phyloP scores from a whole-genome alignment of 2,329 filamentous ascomycete genomes.

The Amphichorda felina region DNA sequence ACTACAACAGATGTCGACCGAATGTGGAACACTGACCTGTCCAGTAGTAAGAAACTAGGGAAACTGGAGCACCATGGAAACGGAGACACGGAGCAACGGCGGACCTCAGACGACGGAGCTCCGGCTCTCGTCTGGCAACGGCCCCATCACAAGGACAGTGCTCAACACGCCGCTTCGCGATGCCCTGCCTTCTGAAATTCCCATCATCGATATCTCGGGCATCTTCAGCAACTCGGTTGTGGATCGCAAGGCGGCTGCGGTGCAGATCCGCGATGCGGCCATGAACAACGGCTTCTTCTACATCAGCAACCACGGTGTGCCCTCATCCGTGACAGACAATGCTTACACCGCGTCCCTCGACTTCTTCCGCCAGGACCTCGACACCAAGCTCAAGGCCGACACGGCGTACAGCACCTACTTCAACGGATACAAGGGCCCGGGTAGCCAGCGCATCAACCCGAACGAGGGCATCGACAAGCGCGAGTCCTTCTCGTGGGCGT shows the following conservation, averaged over 20 bases:
- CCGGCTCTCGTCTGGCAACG: slow-evolving; percentile 22
- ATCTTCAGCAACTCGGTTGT: slow-evolving; percentile 22
- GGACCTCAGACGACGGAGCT: slow-evolving; percentile 13
- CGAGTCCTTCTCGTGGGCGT: slow-evolving; percentile 39
- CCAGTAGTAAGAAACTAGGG: too few species aligned
- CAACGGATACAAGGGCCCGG: slow-evolving; percentile 33
- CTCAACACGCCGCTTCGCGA: slow-evolving; percentile 22
- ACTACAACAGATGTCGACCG: too few species aligned
- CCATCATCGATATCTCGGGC: slow-evolving; percentile 36
- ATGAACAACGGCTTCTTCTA: slow-evolving; percentile 44
- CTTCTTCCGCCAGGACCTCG: slow-evolving; percentile 35
- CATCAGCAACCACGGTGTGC: slow-evolving; percentile 36
- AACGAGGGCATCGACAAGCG: slow-evolving; percentile 36
- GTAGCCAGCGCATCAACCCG: slow-evolving; percentile 33
- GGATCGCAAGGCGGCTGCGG: slow-evolving; percentile 25
- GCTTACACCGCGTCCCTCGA: slow-evolving; percentile 20
- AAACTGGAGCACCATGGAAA: too few species aligned
- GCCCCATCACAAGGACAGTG: slow-evolving; percentile 22
- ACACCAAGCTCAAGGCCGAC: slow-evolving; percentile 26
- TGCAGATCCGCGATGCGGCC: slow-evolving; percentile 29
- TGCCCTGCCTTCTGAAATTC: slow-evolving; percentile 31
- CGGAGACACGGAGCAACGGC: too few species aligned
- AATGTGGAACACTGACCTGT: too few species aligned
- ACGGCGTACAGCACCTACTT: slow-evolving; percentile 25
- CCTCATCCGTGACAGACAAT: slow-evolving; percentile 13